Conservation (phyloP, 306 rosid genomes). For the Dryas drummondii region DNA sequence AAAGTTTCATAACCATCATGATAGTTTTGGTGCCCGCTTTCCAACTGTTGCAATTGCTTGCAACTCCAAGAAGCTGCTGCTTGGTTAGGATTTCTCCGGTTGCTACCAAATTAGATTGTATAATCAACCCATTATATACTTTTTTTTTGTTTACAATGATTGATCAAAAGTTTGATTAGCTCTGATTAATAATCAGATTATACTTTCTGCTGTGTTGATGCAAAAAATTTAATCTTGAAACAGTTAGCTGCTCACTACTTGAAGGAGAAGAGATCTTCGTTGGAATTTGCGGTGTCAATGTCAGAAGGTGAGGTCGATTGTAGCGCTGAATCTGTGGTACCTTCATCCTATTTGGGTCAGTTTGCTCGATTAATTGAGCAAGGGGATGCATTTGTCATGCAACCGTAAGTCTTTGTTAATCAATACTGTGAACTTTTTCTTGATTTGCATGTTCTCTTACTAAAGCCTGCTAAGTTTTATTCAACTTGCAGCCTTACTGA, state of each 20-base stretch:
- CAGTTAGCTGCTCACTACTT: constrained; percentile 90
- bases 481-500: constrained; percentile 74
- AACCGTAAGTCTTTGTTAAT: constrained; percentile 62
- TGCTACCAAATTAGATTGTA: background rate
- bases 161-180: constrained; percentile 6
- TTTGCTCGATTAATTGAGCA: constrained; percentile 73
- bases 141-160: background rate
- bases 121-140: background rate
- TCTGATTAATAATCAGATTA: background rate
- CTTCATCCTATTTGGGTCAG: constrained; percentile 82
- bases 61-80: constrained; percentile 8
- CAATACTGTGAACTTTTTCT: constrained; percentile 10
- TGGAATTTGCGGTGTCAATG: constrained; percentile 73
- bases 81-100: constrained; percentile 1
- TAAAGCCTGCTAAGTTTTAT: constrained; percentile 27
- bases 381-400: constrained; percentile 66
- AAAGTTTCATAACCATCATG: background rate
- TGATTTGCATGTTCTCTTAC: constrained; percentile 8
- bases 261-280: constrained; percentile 75
- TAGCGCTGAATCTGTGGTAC: constrained; percentile 66
- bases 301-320: constrained; percentile 57
- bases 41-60: background rate
- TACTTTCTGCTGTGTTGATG: background rate
- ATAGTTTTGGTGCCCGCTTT: background rate
- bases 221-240: constrained; percentile 31